phyloP scores from a whole-genome alignment of 2,329 filamentous ascomycete species.

The Nakataea oryzae region DNA sequence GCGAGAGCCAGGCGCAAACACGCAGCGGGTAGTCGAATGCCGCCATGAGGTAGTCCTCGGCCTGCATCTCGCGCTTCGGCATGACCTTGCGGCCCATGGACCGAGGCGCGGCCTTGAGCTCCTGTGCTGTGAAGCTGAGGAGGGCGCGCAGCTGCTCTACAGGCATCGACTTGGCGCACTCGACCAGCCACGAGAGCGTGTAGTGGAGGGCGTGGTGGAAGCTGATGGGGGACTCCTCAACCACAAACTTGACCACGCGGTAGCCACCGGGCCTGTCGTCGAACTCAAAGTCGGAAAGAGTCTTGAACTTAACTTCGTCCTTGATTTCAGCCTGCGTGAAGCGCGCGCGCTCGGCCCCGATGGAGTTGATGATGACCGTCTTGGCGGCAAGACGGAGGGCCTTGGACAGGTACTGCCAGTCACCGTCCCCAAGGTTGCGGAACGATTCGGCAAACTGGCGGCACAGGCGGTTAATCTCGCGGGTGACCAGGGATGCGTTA shows the following conservation, averaged over 20 bases:
- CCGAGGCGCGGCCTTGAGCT: constrained; percentile 55
- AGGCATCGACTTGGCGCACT: constrained; percentile 70
- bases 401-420: constrained; percentile 53
- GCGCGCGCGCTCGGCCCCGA: constrained; percentile 76
- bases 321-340: constrained; percentile 86
- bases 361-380: constrained; percentile 76
- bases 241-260: constrained; percentile 72
- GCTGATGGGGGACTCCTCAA: constrained; percentile 85
- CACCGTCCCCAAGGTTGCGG: constrained; percentile 53
- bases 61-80: constrained; percentile 43
- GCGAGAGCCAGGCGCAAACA: constrained; percentile 91
- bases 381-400: constrained; percentile 70
- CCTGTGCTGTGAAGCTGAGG: constrained; percentile 60
- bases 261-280: constrained; percentile 46
- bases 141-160: constrained; percentile 56
- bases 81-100: constrained; percentile 50
- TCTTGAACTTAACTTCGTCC: constrained; percentile 74
- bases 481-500: constrained; percentile 83
- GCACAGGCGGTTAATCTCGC: constrained; percentile 89
- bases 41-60: constrained; percentile 75
- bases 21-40: constrained; percentile 89
- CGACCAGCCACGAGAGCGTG: constrained; percentile 89
- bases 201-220: constrained; percentile 97
- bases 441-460: constrained; percentile 84
- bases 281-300: constrained; percentile 69